phyloP scores from a whole-genome alignment of 805 yeast genomes.

The Ogataea glucozyma region DNA sequence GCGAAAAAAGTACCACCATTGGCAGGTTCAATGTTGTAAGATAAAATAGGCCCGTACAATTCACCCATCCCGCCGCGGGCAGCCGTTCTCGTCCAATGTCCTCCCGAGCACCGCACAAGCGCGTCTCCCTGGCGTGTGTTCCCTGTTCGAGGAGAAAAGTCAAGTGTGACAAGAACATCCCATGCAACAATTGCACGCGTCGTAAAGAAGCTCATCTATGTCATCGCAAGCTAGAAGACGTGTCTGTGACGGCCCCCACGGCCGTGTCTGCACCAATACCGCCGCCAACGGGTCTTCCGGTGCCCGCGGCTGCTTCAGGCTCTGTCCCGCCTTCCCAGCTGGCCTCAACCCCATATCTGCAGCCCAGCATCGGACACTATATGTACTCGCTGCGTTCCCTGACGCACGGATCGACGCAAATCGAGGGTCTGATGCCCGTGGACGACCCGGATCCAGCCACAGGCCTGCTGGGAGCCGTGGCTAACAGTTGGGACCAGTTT shows the following conservation, averaged over 20 bases:
- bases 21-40: background rate
- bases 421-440: conserved; percentile 23
- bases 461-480: background rate
- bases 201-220: conserved; percentile 23
- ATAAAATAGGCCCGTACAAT: background rate
- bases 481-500: conserved; percentile 14
- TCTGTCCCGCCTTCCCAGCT: too few species aligned
- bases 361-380: conserved; percentile 23
- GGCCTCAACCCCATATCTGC: conserved; percentile 1
- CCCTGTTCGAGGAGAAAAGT: conserved; percentile 28
- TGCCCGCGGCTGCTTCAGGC: too few species aligned
- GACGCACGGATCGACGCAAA: conserved; percentile 26
- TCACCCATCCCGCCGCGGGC: background rate
- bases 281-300: too few species aligned
- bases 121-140: conserved; percentile 22
- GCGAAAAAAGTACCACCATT: too few species aligned
- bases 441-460: conserved; percentile 12
- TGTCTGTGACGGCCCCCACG: background rate
- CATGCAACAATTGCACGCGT: conserved; percentile 25
- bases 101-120: conserved; percentile 1
- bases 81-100: background rate
- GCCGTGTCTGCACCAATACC: background rate
- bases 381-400: conserved; percentile 24
- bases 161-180: conserved; percentile 28
- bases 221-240: conserved; percentile 8